phyloP scores from a whole-genome alignment of 208 protist species.

The Angomonas desouzai region DNA sequence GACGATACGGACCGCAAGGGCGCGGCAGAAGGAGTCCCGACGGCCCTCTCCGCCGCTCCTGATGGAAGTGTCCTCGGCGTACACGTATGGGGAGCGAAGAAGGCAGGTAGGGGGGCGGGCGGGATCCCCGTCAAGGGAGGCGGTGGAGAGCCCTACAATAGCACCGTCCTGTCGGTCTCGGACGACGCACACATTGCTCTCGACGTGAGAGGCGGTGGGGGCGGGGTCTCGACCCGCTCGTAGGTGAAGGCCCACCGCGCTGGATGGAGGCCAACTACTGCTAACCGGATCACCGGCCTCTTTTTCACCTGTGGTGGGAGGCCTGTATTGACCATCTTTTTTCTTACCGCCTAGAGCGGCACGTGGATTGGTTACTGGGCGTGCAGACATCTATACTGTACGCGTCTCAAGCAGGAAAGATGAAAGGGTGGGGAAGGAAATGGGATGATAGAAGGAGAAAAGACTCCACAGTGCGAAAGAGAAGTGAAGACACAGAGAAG shows the following conservation, averaged over 20 bases:
- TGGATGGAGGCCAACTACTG: conserved; percentile 2
- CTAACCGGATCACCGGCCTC: background rate
- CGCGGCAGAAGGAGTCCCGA: background rate
- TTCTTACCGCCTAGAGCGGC: background rate
- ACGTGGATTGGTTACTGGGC: background rate
- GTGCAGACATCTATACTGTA: conserved; percentile 12
- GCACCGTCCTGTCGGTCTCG: background rate
- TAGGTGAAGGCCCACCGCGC: background rate
- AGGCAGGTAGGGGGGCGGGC: background rate
- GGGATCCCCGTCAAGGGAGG: background rate
- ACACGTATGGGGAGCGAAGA: background rate
- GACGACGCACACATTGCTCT: background rate
- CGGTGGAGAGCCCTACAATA: background rate
- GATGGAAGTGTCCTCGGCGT: background rate
- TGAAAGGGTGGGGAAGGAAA: background rate
- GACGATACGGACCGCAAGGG: background rate
- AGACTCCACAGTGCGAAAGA: conserved; percentile 2
- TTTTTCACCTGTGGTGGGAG: background rate
- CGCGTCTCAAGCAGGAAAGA: background rate
- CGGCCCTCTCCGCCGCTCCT: background rate
- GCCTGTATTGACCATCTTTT: background rate
- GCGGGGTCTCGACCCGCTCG: background rate
- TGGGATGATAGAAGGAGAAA: background rate
- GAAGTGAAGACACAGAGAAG: conserved; percentile 8
- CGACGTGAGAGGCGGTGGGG: background rate